phyloP scores from a whole-genome alignment of 768 basidiomycete genomes.

The Asterophora parasitica region DNA sequence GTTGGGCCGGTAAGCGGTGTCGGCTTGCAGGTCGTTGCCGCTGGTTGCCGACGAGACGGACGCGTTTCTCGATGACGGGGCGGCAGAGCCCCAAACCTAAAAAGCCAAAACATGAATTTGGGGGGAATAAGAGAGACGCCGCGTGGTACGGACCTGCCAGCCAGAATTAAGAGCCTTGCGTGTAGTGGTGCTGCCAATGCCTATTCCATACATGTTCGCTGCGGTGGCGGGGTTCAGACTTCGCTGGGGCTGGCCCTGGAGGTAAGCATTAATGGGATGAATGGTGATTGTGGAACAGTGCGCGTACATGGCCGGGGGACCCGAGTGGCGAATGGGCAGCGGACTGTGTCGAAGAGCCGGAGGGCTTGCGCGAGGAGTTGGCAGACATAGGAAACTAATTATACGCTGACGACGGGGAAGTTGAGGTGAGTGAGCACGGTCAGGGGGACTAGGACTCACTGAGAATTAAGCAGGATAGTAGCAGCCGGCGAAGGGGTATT shows the following conservation, averaged over 20 bases:
- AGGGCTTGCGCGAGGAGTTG: slow-evolving; percentile 59
- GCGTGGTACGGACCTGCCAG: slow-evolving; percentile 53
- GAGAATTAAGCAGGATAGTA: slow-evolving; percentile 15
- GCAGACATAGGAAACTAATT: slow-evolving; percentile 30
- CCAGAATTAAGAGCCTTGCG: slow-evolving; percentile 55
- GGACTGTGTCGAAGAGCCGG: slow-evolving; percentile 65
- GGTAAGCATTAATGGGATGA: slow-evolving; percentile 1
- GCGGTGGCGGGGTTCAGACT: slow-evolving; percentile 39
- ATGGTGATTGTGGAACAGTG: slow-evolving; percentile 3
- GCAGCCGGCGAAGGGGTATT: slow-evolving; percentile 5
- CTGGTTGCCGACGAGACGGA: slow-evolving; percentile 60
- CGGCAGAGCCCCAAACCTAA: slow-evolving; percentile 57
- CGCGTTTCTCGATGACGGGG: slow-evolving; percentile 51
- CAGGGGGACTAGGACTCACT: slow-evolving; percentile 4
- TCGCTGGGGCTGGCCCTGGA: slow-evolving; percentile 38
- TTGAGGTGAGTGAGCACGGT: background rate
- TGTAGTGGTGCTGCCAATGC: slow-evolving; percentile 40
- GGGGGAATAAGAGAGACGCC: background rate
- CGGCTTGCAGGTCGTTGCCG: slow-evolving; percentile 42
- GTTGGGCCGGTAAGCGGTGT: slow-evolving; percentile 42
- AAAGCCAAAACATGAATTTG: slow-evolving; percentile 14
- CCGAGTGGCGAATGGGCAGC: slow-evolving; percentile 56
- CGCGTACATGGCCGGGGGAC: slow-evolving; percentile 54
- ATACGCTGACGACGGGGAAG: slow-evolving; percentile 17
- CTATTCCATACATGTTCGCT: slow-evolving; percentile 49